phyloP scores from a whole-genome alignment of 2,329 filamentous ascomycete genomes.

The Pseudogymnoascus sp. region DNA sequence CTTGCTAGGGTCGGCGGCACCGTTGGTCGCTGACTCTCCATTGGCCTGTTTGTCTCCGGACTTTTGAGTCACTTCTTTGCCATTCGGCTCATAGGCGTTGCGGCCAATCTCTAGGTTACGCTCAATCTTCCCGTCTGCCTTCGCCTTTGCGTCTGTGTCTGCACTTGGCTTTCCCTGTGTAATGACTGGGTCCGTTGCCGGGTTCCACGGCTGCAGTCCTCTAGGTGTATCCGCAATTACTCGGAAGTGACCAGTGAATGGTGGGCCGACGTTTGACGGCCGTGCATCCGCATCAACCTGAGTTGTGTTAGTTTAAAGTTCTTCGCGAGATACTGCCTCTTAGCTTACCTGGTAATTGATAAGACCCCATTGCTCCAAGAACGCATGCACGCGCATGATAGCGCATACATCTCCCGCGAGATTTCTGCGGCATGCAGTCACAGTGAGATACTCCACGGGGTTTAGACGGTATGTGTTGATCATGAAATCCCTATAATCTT shows the following conservation, averaged over 20 bases:
- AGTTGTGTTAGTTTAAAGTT: conserved; percentile 26
- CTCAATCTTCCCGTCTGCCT: conserved; percentile 63
- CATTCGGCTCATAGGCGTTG: conserved; percentile 90
- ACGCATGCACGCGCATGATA: conserved; percentile 97
- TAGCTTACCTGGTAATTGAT: conserved; percentile 90
- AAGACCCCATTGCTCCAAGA: conserved; percentile 96
- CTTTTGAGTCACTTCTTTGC: conserved; percentile 69
- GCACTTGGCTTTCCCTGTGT: conserved; percentile 53
- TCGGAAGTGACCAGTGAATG: conserved; percentile 95
- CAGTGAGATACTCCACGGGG: conserved; percentile 90
- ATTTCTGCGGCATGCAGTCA: conserved; percentile 92
- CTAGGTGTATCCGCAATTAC: conserved; percentile 93
- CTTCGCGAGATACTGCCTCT: not conserved
- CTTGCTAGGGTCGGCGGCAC: conserved; percentile 42
- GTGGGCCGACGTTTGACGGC: conserved; percentile 90
- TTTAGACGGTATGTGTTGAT: conserved; percentile 98
- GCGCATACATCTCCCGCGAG: conserved; percentile 95
- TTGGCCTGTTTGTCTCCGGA: conserved; percentile 63
- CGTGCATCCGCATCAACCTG: conserved; percentile 94
- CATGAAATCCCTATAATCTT: conserved; percentile 99
- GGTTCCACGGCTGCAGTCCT: conserved; percentile 91
- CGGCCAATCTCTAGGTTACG: conserved; percentile 88
- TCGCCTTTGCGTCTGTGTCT: conserved; percentile 48
- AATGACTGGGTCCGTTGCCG: conserved; percentile 67
- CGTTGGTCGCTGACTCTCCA: conserved; percentile 61